Evolutionary conservation across 805 yeast species (phyloP).

Genomic region (Starmerella vaccinii): DNA sequence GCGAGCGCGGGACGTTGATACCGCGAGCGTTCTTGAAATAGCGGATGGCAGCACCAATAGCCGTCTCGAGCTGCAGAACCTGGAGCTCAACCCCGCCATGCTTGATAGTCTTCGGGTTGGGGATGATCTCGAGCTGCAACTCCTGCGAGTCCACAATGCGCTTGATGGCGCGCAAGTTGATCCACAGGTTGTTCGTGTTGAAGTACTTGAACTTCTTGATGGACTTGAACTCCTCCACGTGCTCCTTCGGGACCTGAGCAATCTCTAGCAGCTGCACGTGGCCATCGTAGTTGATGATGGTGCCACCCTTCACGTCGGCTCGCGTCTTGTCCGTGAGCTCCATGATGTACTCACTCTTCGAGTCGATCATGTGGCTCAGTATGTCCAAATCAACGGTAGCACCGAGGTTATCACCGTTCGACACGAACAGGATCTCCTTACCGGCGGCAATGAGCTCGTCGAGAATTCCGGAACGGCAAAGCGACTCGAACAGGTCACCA

Average conservation of each 20-base stretch:
- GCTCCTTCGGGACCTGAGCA: conserved; percentile 98
- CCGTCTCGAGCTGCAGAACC: conserved; percentile 94
- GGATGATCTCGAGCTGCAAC: conserved; percentile 86
- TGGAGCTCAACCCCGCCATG: conserved; percentile 68
- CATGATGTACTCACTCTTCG: conserved; percentile 92
- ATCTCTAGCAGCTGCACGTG: conserved; percentile 88
- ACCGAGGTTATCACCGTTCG: conserved; percentile 97
- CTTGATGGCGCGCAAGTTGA: conserved; percentile 87
- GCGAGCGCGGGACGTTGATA: conserved; percentile 94
- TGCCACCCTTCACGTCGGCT: conserved; percentile 99
- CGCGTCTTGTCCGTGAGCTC: conserved; percentile 97
- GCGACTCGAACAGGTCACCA: conserved; percentile 90
- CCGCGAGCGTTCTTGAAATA: conserved; percentile 93
- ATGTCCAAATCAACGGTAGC: conserved; percentile 93
- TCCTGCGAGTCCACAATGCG: conserved; percentile 76
- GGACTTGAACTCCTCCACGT: conserved; percentile 93
- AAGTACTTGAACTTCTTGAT: conserved; percentile 96
- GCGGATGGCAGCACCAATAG: conserved; percentile 98
- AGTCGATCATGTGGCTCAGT: conserved; percentile 82
- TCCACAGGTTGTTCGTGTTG: conserved; percentile 98
- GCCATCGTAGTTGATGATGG: conserved; percentile 91
- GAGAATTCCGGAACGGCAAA: conserved; percentile 81
- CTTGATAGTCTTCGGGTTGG: conserved; percentile 77
- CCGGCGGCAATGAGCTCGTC: conserved; percentile 85
- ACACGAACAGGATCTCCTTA: conserved; percentile 87